Conservation (phyloP, 495 filamentous ascomycete species). For the Xylaria bambusicola region DNA sequence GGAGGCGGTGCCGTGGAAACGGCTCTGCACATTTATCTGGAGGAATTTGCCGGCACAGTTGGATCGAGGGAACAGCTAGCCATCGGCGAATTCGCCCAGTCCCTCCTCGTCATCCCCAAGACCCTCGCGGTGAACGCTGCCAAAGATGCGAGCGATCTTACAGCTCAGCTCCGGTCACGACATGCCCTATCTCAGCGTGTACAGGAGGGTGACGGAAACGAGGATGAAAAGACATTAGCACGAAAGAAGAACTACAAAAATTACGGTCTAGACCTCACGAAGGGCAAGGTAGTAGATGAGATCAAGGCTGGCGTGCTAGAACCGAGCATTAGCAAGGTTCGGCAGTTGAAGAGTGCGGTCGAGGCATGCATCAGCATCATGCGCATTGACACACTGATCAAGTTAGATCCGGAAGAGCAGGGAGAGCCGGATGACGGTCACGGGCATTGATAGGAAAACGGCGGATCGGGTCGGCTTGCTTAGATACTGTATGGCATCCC, state of each 20-base stretch:
- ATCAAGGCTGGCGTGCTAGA: conserved; percentile 95
- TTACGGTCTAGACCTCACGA: conserved; percentile 89
- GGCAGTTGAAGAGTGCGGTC: conserved; percentile 96
- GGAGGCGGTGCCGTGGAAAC: conserved; percentile 97
- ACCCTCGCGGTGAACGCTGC: conserved; percentile 96
- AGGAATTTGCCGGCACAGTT: conserved; percentile 98
- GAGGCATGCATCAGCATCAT: conserved; percentile 99
- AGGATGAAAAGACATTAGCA: conserved; percentile 82
- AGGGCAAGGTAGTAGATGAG: conserved; percentile 88
- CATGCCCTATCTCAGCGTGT: conserved; percentile 93
- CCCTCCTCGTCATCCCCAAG: conserved; percentile 92
- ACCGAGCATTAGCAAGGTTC: conserved; percentile 97
- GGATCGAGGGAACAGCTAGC: conserved; percentile 97
- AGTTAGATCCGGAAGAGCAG: conserved; percentile 88
- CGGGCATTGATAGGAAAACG: conserved; percentile 55
- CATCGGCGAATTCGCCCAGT: conserved; percentile 94
- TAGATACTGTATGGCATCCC: conserved; percentile 24
- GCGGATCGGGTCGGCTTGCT: conserved; percentile 19
- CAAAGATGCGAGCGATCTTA: conserved; percentile 91
- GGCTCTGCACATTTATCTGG: conserved; percentile 97
- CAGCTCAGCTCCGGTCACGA: conserved; percentile 90
- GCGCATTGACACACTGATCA: conserved; percentile 99
- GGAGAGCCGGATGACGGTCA: conserved; percentile 77
- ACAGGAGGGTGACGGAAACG: conserved; percentile 75
- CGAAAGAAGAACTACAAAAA: conserved; percentile 97